Conservation (phyloP, 306 rosid genomes). For the Medicago lupulina region DNA sequence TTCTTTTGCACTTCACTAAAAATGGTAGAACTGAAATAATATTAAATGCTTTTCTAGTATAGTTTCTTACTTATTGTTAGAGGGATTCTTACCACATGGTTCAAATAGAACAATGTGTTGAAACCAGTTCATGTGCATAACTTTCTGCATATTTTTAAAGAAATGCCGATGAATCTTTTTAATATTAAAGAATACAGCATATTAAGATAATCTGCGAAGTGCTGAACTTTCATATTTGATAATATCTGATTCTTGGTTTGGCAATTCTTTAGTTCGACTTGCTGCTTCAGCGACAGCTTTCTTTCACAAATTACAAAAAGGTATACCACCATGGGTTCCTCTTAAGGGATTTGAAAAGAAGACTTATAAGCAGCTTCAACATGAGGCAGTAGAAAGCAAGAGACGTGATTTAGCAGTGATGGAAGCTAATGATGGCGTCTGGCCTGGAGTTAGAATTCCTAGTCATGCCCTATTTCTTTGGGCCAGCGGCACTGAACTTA, state of each 20-base stretch:
- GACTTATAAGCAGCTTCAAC: slow-evolving; percentile 85
- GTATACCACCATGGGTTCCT: slow-evolving; percentile 98
- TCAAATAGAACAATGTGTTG: too few relatives aligned
- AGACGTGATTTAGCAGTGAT: slow-evolving; percentile 89
- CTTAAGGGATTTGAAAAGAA: slow-evolving; percentile 82
- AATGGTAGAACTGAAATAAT: too few relatives aligned
- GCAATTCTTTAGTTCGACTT: slow-evolving; percentile 63
- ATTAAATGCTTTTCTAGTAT: too few relatives aligned
- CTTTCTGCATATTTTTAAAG: too few relatives aligned
- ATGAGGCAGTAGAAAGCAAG: slow-evolving; percentile 92
- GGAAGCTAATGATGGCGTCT: slow-evolving; percentile 86
- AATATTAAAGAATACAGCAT: too few relatives aligned
- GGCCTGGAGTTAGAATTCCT: slow-evolving; percentile 97
- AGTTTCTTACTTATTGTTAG: too few relatives aligned
- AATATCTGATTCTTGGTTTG: slow-evolving; percentile 47
- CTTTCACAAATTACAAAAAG: slow-evolving; percentile 86
- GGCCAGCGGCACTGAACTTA: slow-evolving; percentile 96
- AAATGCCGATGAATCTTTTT: too few relatives aligned
- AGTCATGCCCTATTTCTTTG: slow-evolving; percentile 93
- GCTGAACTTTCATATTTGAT: slow-evolving; percentile 18
- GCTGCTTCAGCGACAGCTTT: slow-evolving; percentile 87
- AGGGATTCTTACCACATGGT: too few relatives aligned
- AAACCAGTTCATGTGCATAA: too few relatives aligned
- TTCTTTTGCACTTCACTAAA: too few relatives aligned
- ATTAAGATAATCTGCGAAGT: background rate